Evolutionary conservation across 2,329 filamentous ascomycete species (phyloP).

Genomic region (Bipolaris bicolor): DNA sequence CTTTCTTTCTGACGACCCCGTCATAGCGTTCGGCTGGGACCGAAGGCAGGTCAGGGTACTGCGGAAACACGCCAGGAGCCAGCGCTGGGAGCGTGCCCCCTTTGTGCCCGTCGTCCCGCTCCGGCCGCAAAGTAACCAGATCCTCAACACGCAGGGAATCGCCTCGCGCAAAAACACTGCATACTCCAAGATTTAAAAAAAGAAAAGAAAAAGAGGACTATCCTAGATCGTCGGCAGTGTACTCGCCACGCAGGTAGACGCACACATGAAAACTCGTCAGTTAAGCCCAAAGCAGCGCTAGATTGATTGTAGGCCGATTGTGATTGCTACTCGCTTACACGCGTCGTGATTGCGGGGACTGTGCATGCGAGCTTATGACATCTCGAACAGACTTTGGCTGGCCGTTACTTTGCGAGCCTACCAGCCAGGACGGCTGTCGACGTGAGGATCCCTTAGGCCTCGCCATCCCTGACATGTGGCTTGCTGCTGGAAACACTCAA

Average conservation of each 20-base stretch:
- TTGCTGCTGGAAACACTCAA: constrained; percentile 40
- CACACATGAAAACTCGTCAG: constrained; percentile 7
- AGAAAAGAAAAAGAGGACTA: not conserved
- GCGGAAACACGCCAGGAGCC: constrained; percentile 33
- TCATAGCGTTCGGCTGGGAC: constrained; percentile 31
- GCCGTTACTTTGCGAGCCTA: constrained; percentile 34
- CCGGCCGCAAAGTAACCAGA: constrained; percentile 39
- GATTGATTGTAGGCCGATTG: constrained; percentile 11
- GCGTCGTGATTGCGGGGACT: constrained; percentile 38
- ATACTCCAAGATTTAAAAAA: not conserved
- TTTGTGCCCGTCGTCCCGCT: constrained; percentile 40
- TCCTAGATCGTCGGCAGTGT: not conserved
- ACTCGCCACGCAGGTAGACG: not conserved
- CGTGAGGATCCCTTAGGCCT: constrained; percentile 37
- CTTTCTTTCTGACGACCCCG: constrained; percentile 10
- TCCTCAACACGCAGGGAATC: constrained; percentile 16
- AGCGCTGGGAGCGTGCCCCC: constrained; percentile 41
- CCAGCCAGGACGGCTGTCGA: constrained; percentile 28
- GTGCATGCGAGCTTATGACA: constrained; percentile 25
- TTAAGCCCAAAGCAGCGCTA: constrained; percentile 9
- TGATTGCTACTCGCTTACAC: constrained; percentile 37
- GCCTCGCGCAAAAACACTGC: not conserved
- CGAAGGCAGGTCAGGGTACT: constrained; percentile 35
- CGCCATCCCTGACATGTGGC: constrained; percentile 39
- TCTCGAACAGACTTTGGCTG: constrained; percentile 40